Evolutionary conservation across 768 basidiomycete species (phyloP).

Genomic region (Podaxis rugospora): DNA sequence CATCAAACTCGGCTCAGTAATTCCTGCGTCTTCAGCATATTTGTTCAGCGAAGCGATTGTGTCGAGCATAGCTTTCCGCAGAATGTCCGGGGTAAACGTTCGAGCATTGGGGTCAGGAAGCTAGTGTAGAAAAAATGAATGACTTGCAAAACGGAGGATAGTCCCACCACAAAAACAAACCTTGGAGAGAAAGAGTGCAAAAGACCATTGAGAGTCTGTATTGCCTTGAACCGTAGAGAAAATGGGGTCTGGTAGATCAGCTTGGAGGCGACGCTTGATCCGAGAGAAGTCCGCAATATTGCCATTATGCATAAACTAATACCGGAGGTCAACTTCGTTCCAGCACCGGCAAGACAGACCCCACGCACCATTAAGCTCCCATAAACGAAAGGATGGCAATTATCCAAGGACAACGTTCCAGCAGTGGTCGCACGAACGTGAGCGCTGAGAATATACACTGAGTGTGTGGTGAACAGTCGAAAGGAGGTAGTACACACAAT

Average conservation of each 20-base stretch:
- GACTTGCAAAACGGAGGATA: background rate
- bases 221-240: constrained; percentile 90
- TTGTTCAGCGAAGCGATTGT: constrained; percentile 79
- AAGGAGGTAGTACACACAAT: constrained; percentile 53
- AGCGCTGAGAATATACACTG: constrained; percentile 39
- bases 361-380: constrained; percentile 81
- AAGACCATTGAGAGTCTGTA: constrained; percentile 98
- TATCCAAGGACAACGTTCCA: constrained; percentile 86
- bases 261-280: constrained; percentile 81
- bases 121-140: constrained; percentile 32
- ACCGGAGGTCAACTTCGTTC: background rate
- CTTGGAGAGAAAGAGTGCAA: constrained; percentile 86
- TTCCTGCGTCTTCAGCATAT: constrained; percentile 66
- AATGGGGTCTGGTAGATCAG: constrained; percentile 71
- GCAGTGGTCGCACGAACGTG: constrained; percentile 95
- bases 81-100: constrained; percentile 62
- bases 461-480: background rate
- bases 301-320: constrained; percentile 93
- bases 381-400: constrained; percentile 93
- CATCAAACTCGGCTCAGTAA: constrained; percentile 85
- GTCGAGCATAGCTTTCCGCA: constrained; percentile 84
- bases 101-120: constrained; percentile 76
- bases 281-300: constrained; percentile 79
- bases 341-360: background rate
- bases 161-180: constrained; percentile 27